phyloP scores from a whole-genome alignment of 2,329 filamentous ascomycete species.

The Colletotrichum navitas region DNA sequence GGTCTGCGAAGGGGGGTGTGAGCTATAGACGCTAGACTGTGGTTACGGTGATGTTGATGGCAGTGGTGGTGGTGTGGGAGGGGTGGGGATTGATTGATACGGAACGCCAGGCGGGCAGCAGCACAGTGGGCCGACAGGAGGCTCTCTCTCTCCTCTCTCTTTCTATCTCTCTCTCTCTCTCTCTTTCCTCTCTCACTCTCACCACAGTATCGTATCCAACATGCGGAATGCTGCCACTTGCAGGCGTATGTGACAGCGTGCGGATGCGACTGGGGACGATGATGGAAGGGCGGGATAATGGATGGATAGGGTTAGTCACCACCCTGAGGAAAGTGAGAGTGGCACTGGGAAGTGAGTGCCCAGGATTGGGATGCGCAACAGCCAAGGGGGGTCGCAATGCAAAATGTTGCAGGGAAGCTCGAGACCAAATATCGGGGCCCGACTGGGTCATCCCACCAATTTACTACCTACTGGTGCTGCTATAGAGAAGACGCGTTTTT shows the following conservation, averaged over 20 bases:
- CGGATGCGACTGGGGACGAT: neutral
- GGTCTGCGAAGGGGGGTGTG: neutral
- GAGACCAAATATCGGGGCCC: constrained; percentile 21
- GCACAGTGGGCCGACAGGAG: neutral
- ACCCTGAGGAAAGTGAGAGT: constrained; percentile 5
- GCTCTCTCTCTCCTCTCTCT: neutral
- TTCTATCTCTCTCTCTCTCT: neutral
- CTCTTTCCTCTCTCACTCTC: neutral
- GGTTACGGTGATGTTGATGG: too few relatives aligned
- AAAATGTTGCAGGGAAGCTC: constrained; percentile 13
- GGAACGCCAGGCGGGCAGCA: constrained; percentile 1
- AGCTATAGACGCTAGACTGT: neutral
- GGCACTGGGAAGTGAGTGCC: neutral
- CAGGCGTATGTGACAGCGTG: neutral
- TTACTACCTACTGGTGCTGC: neutral
- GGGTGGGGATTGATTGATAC: neutral
- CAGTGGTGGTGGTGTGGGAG: neutral
- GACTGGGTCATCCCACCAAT: constrained; percentile 3
- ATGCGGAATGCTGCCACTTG: constrained; percentile 1
- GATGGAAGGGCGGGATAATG: neutral
- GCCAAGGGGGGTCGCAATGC: constrained; percentile 2
- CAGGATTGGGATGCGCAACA: constrained; percentile 2
- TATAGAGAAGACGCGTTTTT: constrained; percentile 3
- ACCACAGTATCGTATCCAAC: neutral
- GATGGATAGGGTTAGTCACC: neutral